phyloP scores from a whole-genome alignment of 257 asterid genomes.

The Rauvolfia tetraphylla region DNA sequence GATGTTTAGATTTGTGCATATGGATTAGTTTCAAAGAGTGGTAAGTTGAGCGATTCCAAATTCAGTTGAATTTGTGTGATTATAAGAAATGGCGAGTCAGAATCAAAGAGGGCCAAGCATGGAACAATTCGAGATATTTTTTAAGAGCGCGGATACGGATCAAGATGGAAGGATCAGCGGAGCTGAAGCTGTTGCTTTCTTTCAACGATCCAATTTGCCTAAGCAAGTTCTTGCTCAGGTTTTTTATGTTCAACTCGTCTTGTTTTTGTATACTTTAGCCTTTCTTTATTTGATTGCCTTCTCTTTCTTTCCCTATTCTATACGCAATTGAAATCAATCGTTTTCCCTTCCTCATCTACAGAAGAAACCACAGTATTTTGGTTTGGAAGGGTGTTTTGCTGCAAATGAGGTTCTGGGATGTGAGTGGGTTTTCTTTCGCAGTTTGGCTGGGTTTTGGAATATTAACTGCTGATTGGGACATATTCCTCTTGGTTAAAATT shows the following conservation, averaged over 20 bases:
- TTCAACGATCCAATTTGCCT: slow-evolving; percentile 80
- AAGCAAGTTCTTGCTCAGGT: slow-evolving; percentile 87
- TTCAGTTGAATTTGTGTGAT: not conserved
- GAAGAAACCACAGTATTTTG: not conserved
- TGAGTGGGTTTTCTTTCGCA: not conserved
- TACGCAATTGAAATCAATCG: not conserved
- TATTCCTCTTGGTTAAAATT: not conserved
- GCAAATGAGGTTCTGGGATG: not conserved
- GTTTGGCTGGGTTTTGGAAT: not conserved
- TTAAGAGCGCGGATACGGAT: slow-evolving; percentile 89
- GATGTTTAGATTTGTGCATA: not conserved
- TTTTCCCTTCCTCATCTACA: no score
- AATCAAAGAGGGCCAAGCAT: slow-evolving; percentile 30
- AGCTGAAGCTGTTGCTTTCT: slow-evolving; percentile 76
- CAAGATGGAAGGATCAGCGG: slow-evolving; percentile 94
- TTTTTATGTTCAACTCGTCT: not conserved
- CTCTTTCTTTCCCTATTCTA: not conserved
- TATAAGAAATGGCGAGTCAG: slow-evolving; percentile 42
- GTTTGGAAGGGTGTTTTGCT: not conserved
- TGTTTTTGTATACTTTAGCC: not conserved
- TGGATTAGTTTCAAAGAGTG: not conserved
- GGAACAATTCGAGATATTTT: slow-evolving; percentile 84
- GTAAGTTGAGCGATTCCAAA: not conserved
- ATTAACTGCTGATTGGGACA: not conserved
- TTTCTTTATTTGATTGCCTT: not conserved